Percentiles rank a stretch among this genome's conserved stretches.
phyloP scores from a whole-genome alignment of 1,284 basidiomycete species.

The Austroboletus novae-zelandiae region DNA sequence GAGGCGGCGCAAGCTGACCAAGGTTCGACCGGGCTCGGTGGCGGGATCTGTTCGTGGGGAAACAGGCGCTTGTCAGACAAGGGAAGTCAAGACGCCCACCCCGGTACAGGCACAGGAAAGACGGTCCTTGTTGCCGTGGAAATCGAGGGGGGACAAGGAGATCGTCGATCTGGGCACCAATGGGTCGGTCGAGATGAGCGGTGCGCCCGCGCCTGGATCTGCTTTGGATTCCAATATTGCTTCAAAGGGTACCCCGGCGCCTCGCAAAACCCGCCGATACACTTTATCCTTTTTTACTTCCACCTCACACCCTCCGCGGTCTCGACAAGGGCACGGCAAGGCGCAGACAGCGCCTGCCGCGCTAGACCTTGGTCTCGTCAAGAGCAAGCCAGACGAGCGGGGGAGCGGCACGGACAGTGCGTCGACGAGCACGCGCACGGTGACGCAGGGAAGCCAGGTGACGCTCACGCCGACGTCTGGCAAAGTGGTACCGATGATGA shows the following conservation, averaged over 20 bases:
- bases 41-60: not conserved
- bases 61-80: not conserved
- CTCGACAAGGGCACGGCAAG: conserved; percentile 16
- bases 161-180: too few species aligned
- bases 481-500: conserved; percentile 18
- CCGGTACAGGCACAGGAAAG: conserved; percentile 10
- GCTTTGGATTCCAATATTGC: too few species aligned
- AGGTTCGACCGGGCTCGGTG: conserved; percentile 12
- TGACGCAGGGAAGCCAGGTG: conserved; percentile 24
- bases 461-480: conserved; percentile 15
- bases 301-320: conserved; percentile 12
- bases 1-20: conserved; percentile 26
- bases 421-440: conserved; percentile 23
- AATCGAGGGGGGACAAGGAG: conserved; percentile 6
- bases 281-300: conserved; percentile 30
- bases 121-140: conserved; percentile 26
- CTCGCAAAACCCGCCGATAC: conserved; percentile 16
- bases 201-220: too few species aligned
- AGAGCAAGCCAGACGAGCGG: not conserved
- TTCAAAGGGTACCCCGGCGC: too few species aligned
- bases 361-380: not conserved
- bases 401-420: conserved; percentile 22
- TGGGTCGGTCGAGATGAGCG: too few species aligned
- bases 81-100: not conserved
- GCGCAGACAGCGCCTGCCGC: not conserved